Conservation (phyloP, 805 yeast genomes). For the Scheffersomyces spartinae region DNA sequence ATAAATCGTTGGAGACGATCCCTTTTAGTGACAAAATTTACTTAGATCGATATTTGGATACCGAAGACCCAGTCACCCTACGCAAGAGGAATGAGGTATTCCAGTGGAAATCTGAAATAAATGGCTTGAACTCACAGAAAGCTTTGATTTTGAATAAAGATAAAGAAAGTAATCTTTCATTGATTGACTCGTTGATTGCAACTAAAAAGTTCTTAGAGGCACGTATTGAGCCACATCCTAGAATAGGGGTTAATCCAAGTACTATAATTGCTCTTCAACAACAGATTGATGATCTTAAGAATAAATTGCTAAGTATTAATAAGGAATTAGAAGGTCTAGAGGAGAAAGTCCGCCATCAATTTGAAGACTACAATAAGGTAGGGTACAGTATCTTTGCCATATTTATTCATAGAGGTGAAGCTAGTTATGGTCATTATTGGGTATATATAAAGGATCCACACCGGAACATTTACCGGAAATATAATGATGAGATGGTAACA, state of each 20-base stretch:
- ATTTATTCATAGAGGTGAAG: conserved; percentile 92
- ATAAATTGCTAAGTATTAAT: conserved; percentile 32
- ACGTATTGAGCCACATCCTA: conserved; percentile 21
- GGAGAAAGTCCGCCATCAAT: conserved; percentile 44
- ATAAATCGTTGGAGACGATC: conserved; percentile 72
- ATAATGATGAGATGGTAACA: conserved; percentile 91
- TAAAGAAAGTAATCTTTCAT: conserved; percentile 17
- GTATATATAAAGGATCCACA: conserved; percentile 75
- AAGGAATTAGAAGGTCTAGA: conserved; percentile 33
- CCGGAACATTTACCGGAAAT: conserved; percentile 64
- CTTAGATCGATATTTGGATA: conserved; percentile 80
- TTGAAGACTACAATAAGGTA: conserved; percentile 43
- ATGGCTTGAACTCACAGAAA: conserved; percentile 30
- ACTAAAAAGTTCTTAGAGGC: conserved; percentile 46
- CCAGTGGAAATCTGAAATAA: conserved; percentile 49
- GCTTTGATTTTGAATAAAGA: conserved; percentile 32
- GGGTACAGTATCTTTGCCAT: conserved; percentile 85
- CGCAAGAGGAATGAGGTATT: conserved; percentile 44
- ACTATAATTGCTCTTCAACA: conserved; percentile 37
- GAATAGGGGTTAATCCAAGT: conserved; percentile 26
- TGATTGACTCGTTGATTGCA: conserved; percentile 35
- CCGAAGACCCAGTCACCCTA: conserved; percentile 45
- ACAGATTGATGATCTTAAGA: conserved; percentile 35
- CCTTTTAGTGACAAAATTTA: conserved; percentile 70
- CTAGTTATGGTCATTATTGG: conserved; percentile 96